Conservation (phyloP, 2,329 filamentous ascomycete species). For the Diaporthe ilicicola region DNA sequence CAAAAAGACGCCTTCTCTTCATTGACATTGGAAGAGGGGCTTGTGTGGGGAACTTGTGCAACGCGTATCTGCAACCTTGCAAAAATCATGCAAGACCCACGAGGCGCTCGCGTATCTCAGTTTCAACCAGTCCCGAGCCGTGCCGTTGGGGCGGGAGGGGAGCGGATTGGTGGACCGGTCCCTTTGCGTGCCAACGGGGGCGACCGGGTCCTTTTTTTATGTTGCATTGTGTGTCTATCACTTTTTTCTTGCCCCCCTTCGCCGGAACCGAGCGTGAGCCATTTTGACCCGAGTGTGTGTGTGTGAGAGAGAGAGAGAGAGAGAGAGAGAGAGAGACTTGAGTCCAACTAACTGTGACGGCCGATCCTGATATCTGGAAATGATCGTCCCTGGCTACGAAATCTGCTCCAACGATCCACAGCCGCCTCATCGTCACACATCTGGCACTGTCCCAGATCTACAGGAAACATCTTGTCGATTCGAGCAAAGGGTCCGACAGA, state of each 20-base stretch:
- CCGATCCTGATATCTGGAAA: not conserved
- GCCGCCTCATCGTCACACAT: too few relatives aligned
- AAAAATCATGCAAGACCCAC: not conserved
- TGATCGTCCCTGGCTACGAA: not conserved
- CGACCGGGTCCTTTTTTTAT: not conserved
- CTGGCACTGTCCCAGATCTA: not conserved
- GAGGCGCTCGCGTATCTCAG: not conserved
- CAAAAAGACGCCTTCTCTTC: not conserved
- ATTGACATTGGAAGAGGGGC: not conserved
- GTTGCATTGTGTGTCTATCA: not conserved
- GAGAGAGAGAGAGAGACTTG: not conserved
- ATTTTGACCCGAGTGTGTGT: not conserved
- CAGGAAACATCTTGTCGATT: not conserved
- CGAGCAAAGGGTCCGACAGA: not conserved
- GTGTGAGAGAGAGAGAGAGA: too few relatives aligned
- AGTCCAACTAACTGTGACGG: too few relatives aligned
- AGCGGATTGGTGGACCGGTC: not conserved
- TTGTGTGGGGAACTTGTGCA: not conserved
- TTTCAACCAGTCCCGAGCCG: not conserved
- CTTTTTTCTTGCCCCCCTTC: not conserved
- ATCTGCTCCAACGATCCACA: too few relatives aligned
- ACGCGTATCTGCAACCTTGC: not conserved
- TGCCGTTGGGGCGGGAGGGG: not conserved
- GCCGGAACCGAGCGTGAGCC: not conserved
- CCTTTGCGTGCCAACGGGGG: not conserved